Conservation (phyloP, 805 yeast species). For the Metschnikowia baotianmanensis region DNA sequence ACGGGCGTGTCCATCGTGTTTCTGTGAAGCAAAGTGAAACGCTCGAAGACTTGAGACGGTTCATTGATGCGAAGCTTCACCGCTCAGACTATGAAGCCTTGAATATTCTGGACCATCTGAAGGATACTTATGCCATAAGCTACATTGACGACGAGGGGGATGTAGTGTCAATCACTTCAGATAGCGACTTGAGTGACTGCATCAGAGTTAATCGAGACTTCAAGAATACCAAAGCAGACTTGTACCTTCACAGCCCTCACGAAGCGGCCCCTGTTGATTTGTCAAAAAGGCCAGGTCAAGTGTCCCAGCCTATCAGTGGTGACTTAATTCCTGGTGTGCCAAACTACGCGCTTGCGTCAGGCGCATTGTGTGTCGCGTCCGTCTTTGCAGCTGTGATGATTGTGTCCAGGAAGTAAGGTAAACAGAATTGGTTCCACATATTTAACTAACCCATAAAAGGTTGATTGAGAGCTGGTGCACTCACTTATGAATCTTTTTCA, state of each 20-base stretch:
- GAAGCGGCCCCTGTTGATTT: conserved; percentile 11
- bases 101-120: conserved; percentile 16
- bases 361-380: conserved; percentile 56
- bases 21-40: conserved; percentile 58
- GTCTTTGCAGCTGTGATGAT: conserved; percentile 30
- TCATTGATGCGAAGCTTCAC: conserved; percentile 43
- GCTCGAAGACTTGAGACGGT: conserved; percentile 43
- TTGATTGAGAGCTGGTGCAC: background rate
- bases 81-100: conserved; percentile 36
- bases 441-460: background rate
- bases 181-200: conserved; percentile 72
- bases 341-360: conserved; percentile 61
- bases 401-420: conserved; percentile 31
- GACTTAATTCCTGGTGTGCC: conserved; percentile 50
- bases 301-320: background rate
- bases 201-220: conserved; percentile 51
- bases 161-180: conserved; percentile 70
- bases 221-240: conserved; percentile 61
- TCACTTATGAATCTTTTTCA: background rate
- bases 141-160: conserved; percentile 86
- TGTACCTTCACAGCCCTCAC: conserved; percentile 54
- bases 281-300: conserved; percentile 22
- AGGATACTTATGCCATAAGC: conserved; percentile 57
- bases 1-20: conserved; percentile 71
- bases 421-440: background rate